phyloP scores from a whole-genome alignment of 2,329 filamentous ascomycete genomes.

The Bipolaris victoriae region DNA sequence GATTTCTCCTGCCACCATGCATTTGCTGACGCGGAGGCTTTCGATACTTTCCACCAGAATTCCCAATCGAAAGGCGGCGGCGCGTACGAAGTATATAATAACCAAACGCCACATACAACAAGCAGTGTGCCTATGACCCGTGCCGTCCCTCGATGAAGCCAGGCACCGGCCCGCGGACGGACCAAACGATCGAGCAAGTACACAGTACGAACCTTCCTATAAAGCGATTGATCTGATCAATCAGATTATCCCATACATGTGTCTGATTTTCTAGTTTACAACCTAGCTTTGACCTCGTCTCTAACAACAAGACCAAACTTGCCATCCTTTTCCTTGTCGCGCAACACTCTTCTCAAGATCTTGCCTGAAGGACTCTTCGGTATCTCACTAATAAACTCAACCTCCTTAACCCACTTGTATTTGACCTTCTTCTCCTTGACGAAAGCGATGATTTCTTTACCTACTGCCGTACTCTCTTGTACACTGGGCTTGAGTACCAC shows the following conservation, averaged over 20 bases:
- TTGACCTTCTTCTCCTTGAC: slow-evolving; percentile 54
- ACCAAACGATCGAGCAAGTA: no score
- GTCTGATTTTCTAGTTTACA: slow-evolving; percentile 30
- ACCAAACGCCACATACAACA: background rate
- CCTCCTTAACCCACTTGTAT: slow-evolving; percentile 56
- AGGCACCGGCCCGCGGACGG: no score
- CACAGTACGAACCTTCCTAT: no score
- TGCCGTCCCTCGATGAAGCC: background rate
- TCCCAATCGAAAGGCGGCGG: background rate
- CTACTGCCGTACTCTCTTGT: slow-evolving; percentile 39
- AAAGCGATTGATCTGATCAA: no score
- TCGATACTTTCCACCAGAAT: background rate
- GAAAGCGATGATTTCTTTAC: slow-evolving; percentile 52
- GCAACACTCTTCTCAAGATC: slow-evolving; percentile 55
- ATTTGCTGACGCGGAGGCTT: background rate
- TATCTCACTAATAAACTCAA: slow-evolving; percentile 55
- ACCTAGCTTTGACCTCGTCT: slow-evolving; percentile 44
- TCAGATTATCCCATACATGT: no score
- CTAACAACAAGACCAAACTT: slow-evolving; percentile 27
- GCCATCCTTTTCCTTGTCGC: slow-evolving; percentile 51
- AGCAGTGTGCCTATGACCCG: background rate
- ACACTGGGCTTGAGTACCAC: slow-evolving; percentile 50
- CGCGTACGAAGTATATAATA: no score
- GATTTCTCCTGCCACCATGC: background rate
- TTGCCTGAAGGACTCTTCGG: slow-evolving; percentile 57